Percentiles rank a stretch among this genome's conserved stretches.
These are phyloP conservation scores for Rubus idaeus DNA, from an alignment of 306 rosid species.

Conservation along the genomic window DNA sequence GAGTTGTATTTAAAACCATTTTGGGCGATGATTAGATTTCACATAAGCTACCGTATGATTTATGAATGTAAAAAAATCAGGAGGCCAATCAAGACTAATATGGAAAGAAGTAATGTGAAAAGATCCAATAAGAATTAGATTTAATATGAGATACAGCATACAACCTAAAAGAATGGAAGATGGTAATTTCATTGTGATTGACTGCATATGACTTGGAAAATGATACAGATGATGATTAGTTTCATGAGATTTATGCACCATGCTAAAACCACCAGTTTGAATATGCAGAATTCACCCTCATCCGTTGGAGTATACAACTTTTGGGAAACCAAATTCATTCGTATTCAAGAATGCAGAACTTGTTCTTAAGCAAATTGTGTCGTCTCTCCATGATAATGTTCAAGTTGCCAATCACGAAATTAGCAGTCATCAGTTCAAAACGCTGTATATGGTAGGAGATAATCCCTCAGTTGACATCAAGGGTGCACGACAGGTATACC, in stretches of 20 bases:
- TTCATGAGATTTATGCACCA: not conserved
- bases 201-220: not conserved
- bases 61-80: not conserved
- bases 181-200: not conserved
- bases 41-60: not conserved
- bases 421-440: slow-evolving; percentile 45
- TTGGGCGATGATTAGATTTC: not conserved
- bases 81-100: not conserved
- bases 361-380: slow-evolving; percentile 54
- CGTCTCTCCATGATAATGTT: slow-evolving; percentile 22
- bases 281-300: slow-evolving; percentile 58
- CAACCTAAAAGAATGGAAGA: not conserved
- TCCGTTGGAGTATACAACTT: slow-evolving; percentile 63
- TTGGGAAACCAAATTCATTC: slow-evolving; percentile 81
- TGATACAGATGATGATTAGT: not conserved
- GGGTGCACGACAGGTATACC: slow-evolving; percentile 74
- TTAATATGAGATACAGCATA: not conserved
- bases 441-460: slow-evolving; percentile 89
- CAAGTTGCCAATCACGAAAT: slow-evolving; percentile 24
- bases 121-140: not conserved
- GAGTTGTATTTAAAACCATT: not conserved
- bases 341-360: slow-evolving; percentile 80
- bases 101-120: not conserved
- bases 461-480: slow-evolving; percentile 85
- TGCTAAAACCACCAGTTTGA: slow-evolving; percentile 9